Conservation (phyloP, 1,284 basidiomycete genomes). For the Leucocoprinus gongylophorus region DNA sequence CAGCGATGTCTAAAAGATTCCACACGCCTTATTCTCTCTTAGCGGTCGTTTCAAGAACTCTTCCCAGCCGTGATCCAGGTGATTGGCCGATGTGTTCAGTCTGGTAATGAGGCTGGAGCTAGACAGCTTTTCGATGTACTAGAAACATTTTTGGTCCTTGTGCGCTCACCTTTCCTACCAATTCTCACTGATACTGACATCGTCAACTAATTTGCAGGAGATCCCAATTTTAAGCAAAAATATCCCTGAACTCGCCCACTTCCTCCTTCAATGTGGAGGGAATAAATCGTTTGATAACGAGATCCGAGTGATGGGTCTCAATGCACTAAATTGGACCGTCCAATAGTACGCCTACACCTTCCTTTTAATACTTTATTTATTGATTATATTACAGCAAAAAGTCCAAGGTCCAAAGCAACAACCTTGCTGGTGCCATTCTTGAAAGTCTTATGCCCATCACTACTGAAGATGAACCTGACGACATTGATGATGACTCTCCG, state of each 20-base stretch:
- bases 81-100: conserved; percentile 82
- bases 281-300: conserved; percentile 77
- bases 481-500: conserved; percentile 84
- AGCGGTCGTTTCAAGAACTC: conserved; percentile 87
- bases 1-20: not conserved
- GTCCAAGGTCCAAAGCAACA: conserved; percentile 86
- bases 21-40: conserved; percentile 8
- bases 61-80: conserved; percentile 90
- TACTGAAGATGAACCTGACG: conserved; percentile 79
- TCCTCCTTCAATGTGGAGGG: conserved; percentile 81
- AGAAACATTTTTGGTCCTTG: conserved; percentile 91
- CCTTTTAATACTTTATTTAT: not conserved
- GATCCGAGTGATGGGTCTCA: conserved; percentile 87
- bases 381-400: conserved; percentile 69
- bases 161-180: conserved; percentile 28
- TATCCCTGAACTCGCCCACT: conserved; percentile 83
- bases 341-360: conserved; percentile 57
- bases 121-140: conserved; percentile 93
- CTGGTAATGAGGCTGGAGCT: conserved; percentile 75
- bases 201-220: conserved; percentile 48
- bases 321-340: conserved; percentile 94
- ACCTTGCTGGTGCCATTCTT: conserved; percentile 83
- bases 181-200: conserved; percentile 9
- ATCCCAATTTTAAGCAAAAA: conserved; percentile 87
- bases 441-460: conserved; percentile 92